Evolutionary conservation across 495 filamentous ascomycete genomes (phyloP), one percentile per base, ranked within the genome.

Genomic region (Parathielavia appendiculata): DNA sequence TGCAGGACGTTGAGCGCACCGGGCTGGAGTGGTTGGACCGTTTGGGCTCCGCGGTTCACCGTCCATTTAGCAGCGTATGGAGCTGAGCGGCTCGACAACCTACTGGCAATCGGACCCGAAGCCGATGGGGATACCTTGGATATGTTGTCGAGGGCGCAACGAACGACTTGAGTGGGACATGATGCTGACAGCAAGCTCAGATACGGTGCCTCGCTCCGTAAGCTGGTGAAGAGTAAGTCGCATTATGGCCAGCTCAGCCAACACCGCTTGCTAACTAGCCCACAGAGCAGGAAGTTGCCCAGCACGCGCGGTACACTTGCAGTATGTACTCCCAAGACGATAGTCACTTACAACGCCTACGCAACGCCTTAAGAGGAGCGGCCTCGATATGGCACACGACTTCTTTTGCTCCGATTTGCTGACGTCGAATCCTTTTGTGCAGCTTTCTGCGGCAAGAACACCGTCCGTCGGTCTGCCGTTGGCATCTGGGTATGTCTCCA

Each of bases 171-270:
- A 11, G 20, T 16, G 10, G 39, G 34, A 12, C 43, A 43, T 23
- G 26, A 34, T 60, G 60, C 60, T 66, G 46, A 66, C 63, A 35
- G 34, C 34, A 49, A 46, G 17, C 41, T 38, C 36, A 74, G 93
- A 86, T 98, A 98, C 79, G 93, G 93, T 87, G 93, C 93, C 75
- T 98, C 93, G 71, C 89, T 98, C 78, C 90, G 93, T 81, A 98
- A 97, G 83, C 93, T 97, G 77, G 90, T 97, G 73, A 98, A 98
- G 89, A 96, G 57, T 59, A 48, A 59, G 57, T 54, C 13, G 16
- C 12, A 41, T 13, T 39, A 36, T 6, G 19, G 7, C n/a, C 6
- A 12, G 19, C n/a, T 43, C 35, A 19, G 6, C 30, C 20, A 2
- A 41, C 17, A 13, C 13, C 17, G 1, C 2, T 52, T 53, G 48